A percentile compares a stretch with the other conserved stretches of the same genome.
Evolutionary conservation across 495 filamentous ascomycete genomes (phyloP).

Genomic region (Xylaria bambusicola): DNA sequence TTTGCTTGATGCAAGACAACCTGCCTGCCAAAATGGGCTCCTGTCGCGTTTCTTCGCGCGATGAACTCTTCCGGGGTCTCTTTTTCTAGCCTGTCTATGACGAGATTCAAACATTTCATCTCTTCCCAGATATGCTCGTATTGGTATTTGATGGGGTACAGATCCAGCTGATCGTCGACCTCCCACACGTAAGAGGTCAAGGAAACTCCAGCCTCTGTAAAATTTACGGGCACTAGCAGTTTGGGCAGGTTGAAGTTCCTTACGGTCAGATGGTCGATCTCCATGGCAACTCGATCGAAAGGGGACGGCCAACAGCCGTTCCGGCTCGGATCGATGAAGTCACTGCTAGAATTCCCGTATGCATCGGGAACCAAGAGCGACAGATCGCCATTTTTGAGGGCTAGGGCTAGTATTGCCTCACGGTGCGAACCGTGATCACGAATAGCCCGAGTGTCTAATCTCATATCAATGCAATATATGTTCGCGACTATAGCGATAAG

Average conservation of each 20-base stretch:
- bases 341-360: background rate
- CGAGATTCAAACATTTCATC: background rate
- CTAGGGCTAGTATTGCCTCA: background rate
- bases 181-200: background rate
- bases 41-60: background rate
- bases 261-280: background rate
- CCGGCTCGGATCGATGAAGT: background rate
- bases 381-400: background rate
- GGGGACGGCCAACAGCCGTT: background rate
- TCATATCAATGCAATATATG: background rate
- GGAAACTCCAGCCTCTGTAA: background rate
- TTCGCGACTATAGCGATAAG: conserved; percentile 5
- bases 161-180: background rate
- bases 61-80: background rate
- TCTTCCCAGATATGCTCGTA: background rate
- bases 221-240: background rate
- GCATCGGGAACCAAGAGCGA: background rate
- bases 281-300: background rate
- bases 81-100: background rate
- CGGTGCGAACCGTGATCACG: background rate
- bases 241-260: background rate
- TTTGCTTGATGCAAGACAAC: background rate
- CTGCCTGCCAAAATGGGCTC: background rate
- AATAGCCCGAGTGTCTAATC: conserved; percentile 1
- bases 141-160: background rate